A percentile compares a stretch with the other conserved stretches of the same genome.
Conservation (phyloP, 2,329 filamentous ascomycete species). For the Botrytis fabae region DNA sequence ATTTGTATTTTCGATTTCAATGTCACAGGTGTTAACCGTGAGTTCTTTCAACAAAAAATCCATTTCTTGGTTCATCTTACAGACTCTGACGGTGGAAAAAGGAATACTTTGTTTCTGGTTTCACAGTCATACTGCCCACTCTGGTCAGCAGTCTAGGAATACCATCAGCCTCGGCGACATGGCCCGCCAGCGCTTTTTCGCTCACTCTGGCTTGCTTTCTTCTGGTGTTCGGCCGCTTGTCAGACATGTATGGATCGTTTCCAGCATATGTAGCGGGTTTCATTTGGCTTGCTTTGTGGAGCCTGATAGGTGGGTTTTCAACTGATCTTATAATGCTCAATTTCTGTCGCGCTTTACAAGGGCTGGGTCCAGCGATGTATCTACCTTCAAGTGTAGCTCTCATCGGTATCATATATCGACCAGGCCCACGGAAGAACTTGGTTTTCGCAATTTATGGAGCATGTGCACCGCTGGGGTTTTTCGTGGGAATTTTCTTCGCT, state of each 20-base stretch:
- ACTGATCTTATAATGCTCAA: constrained; percentile 69
- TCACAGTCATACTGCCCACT: constrained; percentile 69
- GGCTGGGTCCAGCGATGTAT: constrained; percentile 71
- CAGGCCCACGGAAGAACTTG: constrained; percentile 68
- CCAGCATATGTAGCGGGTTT: constrained; percentile 60
- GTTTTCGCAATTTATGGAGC: constrained; percentile 60
- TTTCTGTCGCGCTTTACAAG: constrained; percentile 71
- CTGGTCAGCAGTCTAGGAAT: constrained; percentile 64
- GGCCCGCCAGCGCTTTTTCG: constrained; percentile 64
- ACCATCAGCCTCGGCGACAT: constrained; percentile 58
- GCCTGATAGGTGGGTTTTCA: constrained; percentile 69
- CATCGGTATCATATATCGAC: constrained; percentile 63
- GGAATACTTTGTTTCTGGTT: constrained; percentile 72
- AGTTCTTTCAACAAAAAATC: constrained; percentile 25
- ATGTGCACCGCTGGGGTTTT: constrained; percentile 56
- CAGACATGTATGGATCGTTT: constrained; percentile 64
- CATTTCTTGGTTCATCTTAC: background rate
- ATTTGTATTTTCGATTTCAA: constrained; percentile 60
- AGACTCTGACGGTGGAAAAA: constrained; percentile 30
- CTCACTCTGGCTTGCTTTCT: constrained; percentile 57
- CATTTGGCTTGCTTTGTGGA: constrained; percentile 67
- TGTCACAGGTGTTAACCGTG: constrained; percentile 58
- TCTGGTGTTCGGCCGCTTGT: constrained; percentile 61
- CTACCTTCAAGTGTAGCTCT: constrained; percentile 68
- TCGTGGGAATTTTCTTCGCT: constrained; percentile 62